Conservation (phyloP, 495 filamentous ascomycete species). For the Talaromyces thailandensis region DNA sequence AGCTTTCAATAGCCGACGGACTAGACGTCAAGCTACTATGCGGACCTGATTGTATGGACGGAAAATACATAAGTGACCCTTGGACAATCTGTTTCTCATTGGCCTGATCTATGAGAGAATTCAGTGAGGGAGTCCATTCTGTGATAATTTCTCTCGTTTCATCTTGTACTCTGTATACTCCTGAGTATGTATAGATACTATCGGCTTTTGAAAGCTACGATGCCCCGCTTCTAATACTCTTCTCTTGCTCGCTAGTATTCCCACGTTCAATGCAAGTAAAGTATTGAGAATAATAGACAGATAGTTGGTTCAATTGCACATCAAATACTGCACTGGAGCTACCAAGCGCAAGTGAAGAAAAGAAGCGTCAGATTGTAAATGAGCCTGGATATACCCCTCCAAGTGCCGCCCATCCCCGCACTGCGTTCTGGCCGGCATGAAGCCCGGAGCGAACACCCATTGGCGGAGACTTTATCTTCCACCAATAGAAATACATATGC, state of each 20-base stretch:
- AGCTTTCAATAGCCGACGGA: slow-evolving; percentile 6
- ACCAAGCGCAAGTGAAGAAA: not conserved
- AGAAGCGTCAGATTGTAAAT: not conserved
- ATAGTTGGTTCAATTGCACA: not conserved
- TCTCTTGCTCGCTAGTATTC: not conserved
- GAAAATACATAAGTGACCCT: not conserved
- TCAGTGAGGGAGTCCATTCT: not conserved
- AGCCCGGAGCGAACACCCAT: slow-evolving; percentile 1
- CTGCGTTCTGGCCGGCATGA: not conserved
- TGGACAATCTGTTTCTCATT: not conserved
- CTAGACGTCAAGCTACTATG: not conserved
- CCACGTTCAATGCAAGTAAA: not conserved
- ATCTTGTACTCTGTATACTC: not conserved
- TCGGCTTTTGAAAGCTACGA: not conserved
- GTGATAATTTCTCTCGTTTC: not conserved
- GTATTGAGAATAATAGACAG: not conserved
- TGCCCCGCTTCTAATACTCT: not conserved
- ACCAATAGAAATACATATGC: not conserved
- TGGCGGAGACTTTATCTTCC: not conserved
- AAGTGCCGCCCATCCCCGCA: not conserved
- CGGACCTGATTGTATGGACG: not conserved
- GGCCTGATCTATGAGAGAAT: not conserved
- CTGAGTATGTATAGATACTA: not conserved
- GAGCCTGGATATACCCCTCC: not conserved
- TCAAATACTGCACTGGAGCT: not conserved